Base-by-base conservation (phyloP, 2,329 filamentous ascomycete genomes). In the Parasarocladium wereldwijsianum region DNA sequence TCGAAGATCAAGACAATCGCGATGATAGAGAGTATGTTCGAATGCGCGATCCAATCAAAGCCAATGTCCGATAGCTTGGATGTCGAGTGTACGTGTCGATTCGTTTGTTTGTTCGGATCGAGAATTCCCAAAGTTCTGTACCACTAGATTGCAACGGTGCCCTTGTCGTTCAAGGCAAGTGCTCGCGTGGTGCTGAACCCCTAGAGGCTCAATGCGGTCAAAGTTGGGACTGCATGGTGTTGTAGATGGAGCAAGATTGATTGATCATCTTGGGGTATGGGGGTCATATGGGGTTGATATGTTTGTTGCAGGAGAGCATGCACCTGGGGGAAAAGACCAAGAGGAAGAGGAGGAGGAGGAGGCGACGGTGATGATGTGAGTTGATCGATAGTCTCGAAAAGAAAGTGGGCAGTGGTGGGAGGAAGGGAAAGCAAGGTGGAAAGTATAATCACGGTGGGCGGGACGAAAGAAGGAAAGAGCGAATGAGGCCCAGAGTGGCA, bases 171-270 rank as follows among this genome's bases (percentile, higher is more conserved):
- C 20, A 18, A 23, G 28, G 28, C 19, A 30, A 24, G 28, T 30
- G 28, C 28, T 30, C 28, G 28, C 28, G 28, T 30, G 28, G 24
- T n/a, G n/a, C 23, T 21, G 28, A 6, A 24, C 8, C 8, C 19
- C 8, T 8, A 21, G 28, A 14, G 20, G 14, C 8, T 17, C 23
- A n/a, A n/a, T n/a, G n/a, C n/a, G 28, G 28, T 30, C 28, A 30
- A 17, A 30, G 28, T 23, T 21, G 17, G 28, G 28, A 24, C 20
- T 30, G 28, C 28, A 30, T 30, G 13, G 20, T 30, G 28, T 16
- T 12, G 28, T 23, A 19, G 24, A 15, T 17, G 14, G 12, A 20
- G 28, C 19, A 30, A 23, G 28, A 30, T 21, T 17, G 20, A 12
- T 19, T 23, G n/a, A 30, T 30, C 28, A 30, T 30, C 28, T 23